Conservation (phyloP, 176 grass and related monocot species). For the Avena sativa region DNA sequence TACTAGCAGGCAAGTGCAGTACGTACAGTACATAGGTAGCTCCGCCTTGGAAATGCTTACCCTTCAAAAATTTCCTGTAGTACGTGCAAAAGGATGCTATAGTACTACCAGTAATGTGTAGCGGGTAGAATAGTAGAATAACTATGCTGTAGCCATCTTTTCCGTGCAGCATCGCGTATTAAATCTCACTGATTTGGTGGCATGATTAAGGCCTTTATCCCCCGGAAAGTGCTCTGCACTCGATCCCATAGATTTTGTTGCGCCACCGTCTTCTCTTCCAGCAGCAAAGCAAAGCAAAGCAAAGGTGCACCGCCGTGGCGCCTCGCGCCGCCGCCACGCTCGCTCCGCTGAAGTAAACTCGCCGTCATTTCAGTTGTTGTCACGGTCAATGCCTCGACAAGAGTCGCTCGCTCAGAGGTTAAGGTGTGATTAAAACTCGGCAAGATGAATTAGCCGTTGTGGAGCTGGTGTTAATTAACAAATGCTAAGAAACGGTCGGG, state of each 20-base stretch:
- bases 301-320: neutral
- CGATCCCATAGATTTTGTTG: conserved; percentile 25
- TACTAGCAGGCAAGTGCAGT: neutral
- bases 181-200: conserved; percentile 12
- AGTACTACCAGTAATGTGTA: too few relatives aligned
- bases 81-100: too few relatives aligned
- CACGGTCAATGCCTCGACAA: too few relatives aligned
- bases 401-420: too few relatives aligned
- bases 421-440: neutral
- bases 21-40: neutral
- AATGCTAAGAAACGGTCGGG: neutral
- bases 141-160: neutral
- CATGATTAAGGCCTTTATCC: conserved; percentile 22
- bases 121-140: neutral
- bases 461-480: neutral
- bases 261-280: neutral
- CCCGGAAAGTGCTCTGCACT: neutral
- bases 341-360: neutral
- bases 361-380: neutral
- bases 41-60: neutral
- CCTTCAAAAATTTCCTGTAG: too few relatives aligned
- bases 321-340: neutral
- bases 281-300: neutral
- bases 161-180: neutral
- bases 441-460: neutral